These are phyloP conservation scores for Plasmodium yoelii DNA, from an alignment of 169 alveolate species.

Conservation along the genomic window DNA sequence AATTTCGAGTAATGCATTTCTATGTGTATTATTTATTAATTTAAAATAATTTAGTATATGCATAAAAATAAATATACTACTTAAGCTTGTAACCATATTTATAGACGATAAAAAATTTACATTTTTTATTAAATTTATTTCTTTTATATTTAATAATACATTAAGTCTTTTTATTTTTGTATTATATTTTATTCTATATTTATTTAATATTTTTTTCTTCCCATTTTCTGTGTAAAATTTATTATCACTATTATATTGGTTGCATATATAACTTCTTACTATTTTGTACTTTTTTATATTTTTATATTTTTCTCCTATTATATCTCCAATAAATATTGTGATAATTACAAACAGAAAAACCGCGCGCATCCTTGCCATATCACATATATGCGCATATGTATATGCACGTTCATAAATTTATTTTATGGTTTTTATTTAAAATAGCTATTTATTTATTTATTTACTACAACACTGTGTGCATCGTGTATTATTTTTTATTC, in stretches of 20 bases:
- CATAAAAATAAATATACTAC: constrained; percentile 52
- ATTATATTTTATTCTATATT: constrained; percentile 11
- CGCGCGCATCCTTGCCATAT: too few relatives aligned
- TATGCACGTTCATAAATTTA: too few relatives aligned
- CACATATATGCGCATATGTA: too few relatives aligned
- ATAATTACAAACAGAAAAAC: too few relatives aligned
- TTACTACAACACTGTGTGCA: too few relatives aligned
- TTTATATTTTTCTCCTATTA: neutral
- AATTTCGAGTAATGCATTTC: constrained; percentile 19
- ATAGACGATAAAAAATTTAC: constrained; percentile 6
- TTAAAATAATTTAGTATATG: constrained; percentile 14
- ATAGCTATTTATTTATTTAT: too few relatives aligned
- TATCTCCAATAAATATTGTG: neutral
- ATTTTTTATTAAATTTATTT: constrained; percentile 8
- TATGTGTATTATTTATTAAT: constrained; percentile 24
- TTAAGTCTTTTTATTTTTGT: neutral
- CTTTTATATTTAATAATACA: neutral
- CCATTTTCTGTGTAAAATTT: neutral
- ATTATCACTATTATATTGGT: neutral
- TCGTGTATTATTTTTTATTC: too few relatives aligned
- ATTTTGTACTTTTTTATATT: constrained; percentile 6
- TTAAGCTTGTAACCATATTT: constrained; percentile 4
- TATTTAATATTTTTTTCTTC: neutral
- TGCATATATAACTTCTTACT: constrained; percentile 17
- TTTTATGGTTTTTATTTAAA: too few relatives aligned